Base-by-base conservation (phyloP, 2,329 filamentous ascomycete genomes). In the Xylariaceae sp. region DNA sequence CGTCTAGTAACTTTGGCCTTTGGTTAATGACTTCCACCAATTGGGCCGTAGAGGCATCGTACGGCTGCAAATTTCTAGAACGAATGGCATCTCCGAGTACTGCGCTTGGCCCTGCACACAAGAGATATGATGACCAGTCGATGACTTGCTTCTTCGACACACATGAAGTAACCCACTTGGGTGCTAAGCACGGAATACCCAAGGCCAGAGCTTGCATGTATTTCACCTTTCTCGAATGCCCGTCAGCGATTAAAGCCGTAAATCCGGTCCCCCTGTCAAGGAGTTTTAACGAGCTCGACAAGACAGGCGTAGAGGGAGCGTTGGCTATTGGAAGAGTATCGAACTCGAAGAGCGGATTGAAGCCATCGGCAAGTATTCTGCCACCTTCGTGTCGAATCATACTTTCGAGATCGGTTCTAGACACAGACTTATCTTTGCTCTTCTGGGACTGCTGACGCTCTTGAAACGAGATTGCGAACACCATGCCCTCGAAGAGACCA, bases 171-270 rank as follows among this genome's bases (percentile, higher is more conserved):
- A 96, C 77, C 93, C 94, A 99, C 49, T 87, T 86, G 5, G 85
- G 82, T 5, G 91, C 88, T 1, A 99, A 78, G 65, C 92, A 96
- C 0, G 94, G 94, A 0, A 99, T 74, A 1, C 91, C 91, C 0
- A 99, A 81, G 0, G 94, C 92, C 2, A 99, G 81, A 0, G 94
- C 94, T 73, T 97, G 92, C 80, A 97, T 89, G 70, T 94, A 97
- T 69, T 97, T 99, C 43, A 86, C 83, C 58, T 91, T 92, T 40
- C 93, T 85, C 6, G 89, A 94, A 69, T 96, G 89, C 4, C 84
- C 83, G 66, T 97, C 91, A 0, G 92, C 88, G 55, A 99, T 89
- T 11, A 97, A 76, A 3, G 91, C 92, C 0, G 89, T 85, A 67
- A 99, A 97, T 0, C 90, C 87, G 1, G 86, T 76, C 2, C 80